phyloP scores from a whole-genome alignment of 169 alveolate species.

The Cardiosporidium cionae region DNA sequence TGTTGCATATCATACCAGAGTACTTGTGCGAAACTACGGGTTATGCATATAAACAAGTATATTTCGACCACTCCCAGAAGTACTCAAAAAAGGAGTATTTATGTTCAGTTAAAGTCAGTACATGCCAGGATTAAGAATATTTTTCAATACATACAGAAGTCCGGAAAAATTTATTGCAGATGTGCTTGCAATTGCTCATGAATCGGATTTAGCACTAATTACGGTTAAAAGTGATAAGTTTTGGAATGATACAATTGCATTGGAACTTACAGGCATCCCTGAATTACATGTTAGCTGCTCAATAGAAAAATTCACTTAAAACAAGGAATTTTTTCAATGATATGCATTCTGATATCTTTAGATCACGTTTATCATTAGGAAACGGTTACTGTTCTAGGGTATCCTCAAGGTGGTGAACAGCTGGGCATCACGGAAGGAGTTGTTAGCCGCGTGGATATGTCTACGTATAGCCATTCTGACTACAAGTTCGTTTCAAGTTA shows the following conservation, averaged over 20 bases:
- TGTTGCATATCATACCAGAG: constrained; percentile 61
- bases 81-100: too few species aligned
- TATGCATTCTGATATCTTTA: too few species aligned
- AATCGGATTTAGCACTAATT: constrained; percentile 67
- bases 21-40: constrained; percentile 67
- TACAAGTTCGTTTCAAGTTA: constrained; percentile 15
- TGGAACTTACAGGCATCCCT: constrained; percentile 60
- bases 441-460: constrained; percentile 73
- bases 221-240: constrained; percentile 52
- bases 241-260: constrained; percentile 54
- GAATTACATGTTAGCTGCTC: constrained; percentile 29
- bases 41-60: too few species aligned
- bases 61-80: too few species aligned
- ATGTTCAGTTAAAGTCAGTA: too few species aligned
- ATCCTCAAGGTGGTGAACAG: constrained; percentile 81
- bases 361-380: too few species aligned
- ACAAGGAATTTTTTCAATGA: too few species aligned
- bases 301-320: neutral
- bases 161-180: constrained; percentile 51
- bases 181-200: constrained; percentile 60
- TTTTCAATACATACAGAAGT: too few species aligned
- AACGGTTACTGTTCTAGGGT: constrained; percentile 69
- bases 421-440: constrained; percentile 76
- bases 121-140: too few species aligned
- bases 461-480: constrained; percentile 42